These are phyloP conservation scores for Lactarius evosmus DNA, from an alignment of 768 basidiomycete species.

Conservation along the genomic window DNA sequence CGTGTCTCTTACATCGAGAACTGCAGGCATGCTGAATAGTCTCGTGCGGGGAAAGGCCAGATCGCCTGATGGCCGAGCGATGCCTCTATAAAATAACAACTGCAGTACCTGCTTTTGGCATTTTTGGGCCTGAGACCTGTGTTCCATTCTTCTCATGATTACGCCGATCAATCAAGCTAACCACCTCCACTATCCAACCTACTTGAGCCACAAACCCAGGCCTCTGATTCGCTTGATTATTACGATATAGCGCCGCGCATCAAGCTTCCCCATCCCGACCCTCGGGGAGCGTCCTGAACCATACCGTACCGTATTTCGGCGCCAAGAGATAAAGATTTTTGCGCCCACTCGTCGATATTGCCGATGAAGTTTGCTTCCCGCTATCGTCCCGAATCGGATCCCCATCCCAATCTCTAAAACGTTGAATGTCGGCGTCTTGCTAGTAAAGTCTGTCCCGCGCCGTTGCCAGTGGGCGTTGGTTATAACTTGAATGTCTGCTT, in stretches of 20 bases:
- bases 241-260: background rate
- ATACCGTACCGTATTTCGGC: background rate
- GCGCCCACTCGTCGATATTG: background rate
- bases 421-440: background rate
- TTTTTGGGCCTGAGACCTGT: background rate
- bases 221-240: background rate
- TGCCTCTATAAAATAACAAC: background rate
- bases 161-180: background rate
- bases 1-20: slow-evolving; percentile 1
- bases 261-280: background rate
- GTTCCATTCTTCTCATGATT: background rate
- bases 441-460: background rate
- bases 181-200: background rate
- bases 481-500: too few relatives aligned
- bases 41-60: background rate
- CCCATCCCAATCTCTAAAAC: too few relatives aligned
- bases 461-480: background rate
- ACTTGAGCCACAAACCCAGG: background rate
- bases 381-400: background rate
- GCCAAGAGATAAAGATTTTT: background rate
- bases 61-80: background rate
- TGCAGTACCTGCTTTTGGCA: background rate
- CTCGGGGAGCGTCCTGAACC: too few relatives aligned
- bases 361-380: background rate
- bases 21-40: slow-evolving; percentile 20